Base-by-base conservation (phyloP, 805 yeast species). In the Wickerhamiella kurtzmanii region DNA sequence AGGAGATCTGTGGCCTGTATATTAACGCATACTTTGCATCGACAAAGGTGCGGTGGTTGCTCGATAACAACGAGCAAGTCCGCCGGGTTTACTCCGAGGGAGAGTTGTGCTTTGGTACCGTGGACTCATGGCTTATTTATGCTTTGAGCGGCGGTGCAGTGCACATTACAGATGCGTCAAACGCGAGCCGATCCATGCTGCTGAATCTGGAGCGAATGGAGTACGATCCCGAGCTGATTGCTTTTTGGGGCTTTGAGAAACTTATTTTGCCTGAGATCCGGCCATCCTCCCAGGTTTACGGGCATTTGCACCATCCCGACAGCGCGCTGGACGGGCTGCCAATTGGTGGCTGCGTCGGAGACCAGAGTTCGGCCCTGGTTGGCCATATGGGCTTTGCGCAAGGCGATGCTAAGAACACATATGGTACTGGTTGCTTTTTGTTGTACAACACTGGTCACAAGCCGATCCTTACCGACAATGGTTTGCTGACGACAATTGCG, bases 351-450 rank as follows among this genome's bases (percentile, higher is more conserved):
- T 84, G 95, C 65, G 70, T 88, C 25, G 96, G 96, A 49, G 97
- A 88, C 67, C 97, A 88, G 68, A 77, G 88, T 47, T 86, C 96
- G 2, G 92, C 96, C 1, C 65, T 89, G 50, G 95, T 87, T 44
- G 97, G 96, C 35, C 96, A 88, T 65, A 65, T 84, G 64, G 95
- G 95, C 1, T 76, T 86, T 57, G 72, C 75, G 53, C 73, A 76
- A 40, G 96, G 96, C 47, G 77, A 81, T 41, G 95, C 95, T 41
- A 88, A 88, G 65, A 86, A 95, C 71, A 88, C 97, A 9, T 88
- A 87, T 60, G 97, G 97, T 52, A 88, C 97, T 1, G 97, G 97
- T 51, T 84, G 95, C 63, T 88, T 88, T 71, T 65, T 88, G 51
- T 70, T 89, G 52, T 85, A 82, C 71, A 88, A 88, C 65, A 83